Evolutionary conservation across 306 rosid species (phyloP), one percentile per base, ranked within the genome.

Genomic region (Lotus japonicus): DNA sequence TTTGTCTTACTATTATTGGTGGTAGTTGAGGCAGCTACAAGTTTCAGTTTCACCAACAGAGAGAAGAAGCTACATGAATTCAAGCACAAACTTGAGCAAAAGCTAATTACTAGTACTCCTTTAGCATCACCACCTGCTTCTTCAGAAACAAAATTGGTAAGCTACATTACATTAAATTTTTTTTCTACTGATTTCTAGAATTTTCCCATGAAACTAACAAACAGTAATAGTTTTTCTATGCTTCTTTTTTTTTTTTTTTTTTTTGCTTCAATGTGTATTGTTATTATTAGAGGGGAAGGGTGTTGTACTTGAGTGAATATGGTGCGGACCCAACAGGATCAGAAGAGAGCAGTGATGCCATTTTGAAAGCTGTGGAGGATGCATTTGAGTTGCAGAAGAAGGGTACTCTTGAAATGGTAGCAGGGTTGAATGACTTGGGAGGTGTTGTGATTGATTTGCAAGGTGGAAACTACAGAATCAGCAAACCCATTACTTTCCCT

Each of bases 301-400:
- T 82, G 53, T 64, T 88, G 42, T 78, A 80, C 33, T 81, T 76
- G 36, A 68, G 70, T 54, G 81, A 74, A 17, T 88, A 88, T 56
- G 95, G 91, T 1, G 95, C 86, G 43, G 95, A 88, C 56, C 95
- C 91, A 23, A 76, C 67, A 9, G 95, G 92, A 18, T 60, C 1
- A 46, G 1, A 78, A 10, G 95, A 88, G 11, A 86, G 91, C 56
- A 78, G 83, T 17, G 84, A 64, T 17, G 86, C 84, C 1, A 74
- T 84, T 4, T 7, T 68, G 57, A 74, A 76, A 63, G 78, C 85
- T 5, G n/a, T 86, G 67, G 74, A 58, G 23, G 88, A 84, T 10
- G 95, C 85, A 0, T 82, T 78, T 71, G 57, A 17, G 43, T 1
- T 76, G 49, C 66, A 58, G 65, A 78, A 66, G 15, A 31, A 5